Base-by-base conservation (phyloP, 2,329 filamentous ascomycete species). In the Monosporascus sp. region DNA sequence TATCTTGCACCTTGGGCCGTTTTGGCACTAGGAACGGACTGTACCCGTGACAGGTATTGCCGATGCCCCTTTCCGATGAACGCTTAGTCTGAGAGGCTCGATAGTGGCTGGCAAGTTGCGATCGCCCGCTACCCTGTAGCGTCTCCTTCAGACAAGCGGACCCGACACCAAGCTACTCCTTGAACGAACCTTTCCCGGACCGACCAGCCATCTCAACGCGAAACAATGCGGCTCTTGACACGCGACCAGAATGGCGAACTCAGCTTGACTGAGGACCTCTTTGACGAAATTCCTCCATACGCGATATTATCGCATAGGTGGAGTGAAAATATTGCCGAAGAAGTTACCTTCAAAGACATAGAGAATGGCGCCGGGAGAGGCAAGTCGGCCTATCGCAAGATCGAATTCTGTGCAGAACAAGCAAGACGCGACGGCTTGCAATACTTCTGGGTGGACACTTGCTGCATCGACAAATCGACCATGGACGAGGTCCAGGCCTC, bases 251-350 rank as follows among this genome's bases (percentile, higher is more conserved):
- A 11, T 31, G 27, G 27, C 27, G 27, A 11, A 31, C 27, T 31
- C 27, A 11, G 27, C 27, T 31, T 31, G 27, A 31, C 27, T 11
- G 11, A 31, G 3, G 49, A 41, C 11, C 11, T 27, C 27, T 43
- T 27, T 49, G 49, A 54, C 34, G 31, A 56, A 0, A 48, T 57
- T 43, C 58, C 49, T 48, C 27, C 51, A n/a, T 60, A 60, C 52
- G 58, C 58, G 43, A 57, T 59, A 34, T 51, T 58, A 26, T 60
- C 56, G 34, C 54, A 60, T 38, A 59, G 49, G 44, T 60, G 53
- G 52, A 51, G 56, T 51, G 45, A 41, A 17, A 53, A 60, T 31
- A 11, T 11, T 31, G 27, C 9, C 36, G 52, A 60, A 51, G 52
- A 55, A 24, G 8, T 53, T 31, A 31, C 27, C 41, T 60, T 51